Base-by-base conservation (phyloP, 176 grass and related monocot species). In the Lolium rigidum region DNA sequence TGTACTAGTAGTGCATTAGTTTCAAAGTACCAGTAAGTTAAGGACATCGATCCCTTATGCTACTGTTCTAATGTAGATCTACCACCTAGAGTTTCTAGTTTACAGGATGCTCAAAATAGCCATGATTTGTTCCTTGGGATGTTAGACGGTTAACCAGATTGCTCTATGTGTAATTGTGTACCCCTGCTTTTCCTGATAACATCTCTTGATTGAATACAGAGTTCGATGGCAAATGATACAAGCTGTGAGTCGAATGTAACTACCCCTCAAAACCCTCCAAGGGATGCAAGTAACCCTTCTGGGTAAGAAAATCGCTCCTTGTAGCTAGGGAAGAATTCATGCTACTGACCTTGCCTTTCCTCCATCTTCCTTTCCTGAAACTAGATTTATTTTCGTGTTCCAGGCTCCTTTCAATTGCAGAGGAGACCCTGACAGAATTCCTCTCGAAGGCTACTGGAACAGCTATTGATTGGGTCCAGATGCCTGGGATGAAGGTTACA, bases 381-480 rank as follows among this genome's bases (percentile, higher is more conserved):
- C 51, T 38, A 7, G 9, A 1, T 52, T 81, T 83, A 4, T 69
- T 86, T 43, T 66, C 70, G 74, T 76, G 24, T 70, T 90, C 26
- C 74, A 99, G 97, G 85, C 94, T 99, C 82, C 92, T 94, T 82
- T 88, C 94, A 4, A 92, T 99, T 38, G 97, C 94, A 59, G 94
- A 99, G 90, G 97, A 99, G 92, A 92, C 97, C 79, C 88, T 96
- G 80, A 90, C 92, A 96, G 97, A 94, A 90, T 99, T 99, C 97
- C 92, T 99, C 82, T 99, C 97, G 50, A 99, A 96, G 89, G 97
- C 97, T 99, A 99, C 97, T 80, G 97, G 97, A 72, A 99, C 97
- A 91, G 91, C 97, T 94, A 93, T 99, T 77, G 97, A 99, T 90
- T 99, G 97, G 97, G 94, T 99, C 90, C 97, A 96, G 83, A 91